A percentile compares a stretch with the other conserved stretches of the same genome.
Evolutionary conservation across 345 rosid species (phyloP).

Genomic region (Citropsis articulata): DNA sequence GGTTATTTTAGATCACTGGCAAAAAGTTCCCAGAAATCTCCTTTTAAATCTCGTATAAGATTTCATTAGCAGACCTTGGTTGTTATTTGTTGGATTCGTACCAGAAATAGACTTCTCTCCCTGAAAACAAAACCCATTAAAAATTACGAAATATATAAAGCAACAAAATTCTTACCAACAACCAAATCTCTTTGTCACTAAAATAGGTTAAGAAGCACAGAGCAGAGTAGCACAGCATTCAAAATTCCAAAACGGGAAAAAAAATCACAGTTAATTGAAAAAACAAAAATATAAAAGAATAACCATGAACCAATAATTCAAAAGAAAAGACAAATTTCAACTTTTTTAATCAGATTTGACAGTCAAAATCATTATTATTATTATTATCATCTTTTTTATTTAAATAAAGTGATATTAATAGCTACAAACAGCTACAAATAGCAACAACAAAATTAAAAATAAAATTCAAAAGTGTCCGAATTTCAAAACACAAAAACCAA

Average conservation of each 20-base stretch:
- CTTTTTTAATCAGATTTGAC: constrained; percentile 27
- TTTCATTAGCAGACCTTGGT: constrained; percentile 36
- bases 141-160: constrained; percentile 2
- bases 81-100: constrained; percentile 31
- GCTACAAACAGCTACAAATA: constrained; percentile 8
- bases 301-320: constrained; percentile 24
- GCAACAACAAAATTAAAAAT: background rate
- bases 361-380: constrained; percentile 21
- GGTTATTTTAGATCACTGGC: background rate
- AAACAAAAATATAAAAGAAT: background rate
- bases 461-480: constrained; percentile 2
- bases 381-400: background rate
- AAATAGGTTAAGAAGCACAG: constrained; percentile 11
- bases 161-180: background rate
- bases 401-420: constrained; percentile 9
- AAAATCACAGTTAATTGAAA: constrained; percentile 12
- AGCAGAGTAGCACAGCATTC: constrained; percentile 25
- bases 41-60: constrained; percentile 10
- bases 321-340: constrained; percentile 42
- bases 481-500: constrained; percentile 18
- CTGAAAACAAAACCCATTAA: constrained; percentile 26
- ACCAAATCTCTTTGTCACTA: constrained; percentile 14
- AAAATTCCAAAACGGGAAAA: constrained; percentile 30
- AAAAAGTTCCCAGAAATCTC: constrained; percentile 1
- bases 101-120: constrained; percentile 36